Conservation (phyloP, 306 rosid genomes). For the Cyamopsis tetragonoloba region DNA sequence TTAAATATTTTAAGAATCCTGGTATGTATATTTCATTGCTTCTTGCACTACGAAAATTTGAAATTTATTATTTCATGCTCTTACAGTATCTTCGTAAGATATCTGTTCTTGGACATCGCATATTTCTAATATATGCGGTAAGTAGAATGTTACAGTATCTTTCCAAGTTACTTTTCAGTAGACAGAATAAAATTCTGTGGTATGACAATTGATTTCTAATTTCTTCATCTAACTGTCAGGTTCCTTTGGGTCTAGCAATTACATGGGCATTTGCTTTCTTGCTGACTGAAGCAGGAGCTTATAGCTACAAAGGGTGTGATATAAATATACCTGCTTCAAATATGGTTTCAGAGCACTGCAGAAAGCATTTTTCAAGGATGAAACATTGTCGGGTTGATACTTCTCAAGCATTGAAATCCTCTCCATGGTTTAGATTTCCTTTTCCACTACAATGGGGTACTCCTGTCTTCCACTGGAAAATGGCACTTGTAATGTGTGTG, state of each 20-base stretch:
- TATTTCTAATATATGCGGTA: constrained; percentile 91
- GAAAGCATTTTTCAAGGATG: constrained; percentile 89
- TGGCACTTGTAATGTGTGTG: constrained; percentile 93
- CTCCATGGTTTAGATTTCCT: constrained; percentile 99
- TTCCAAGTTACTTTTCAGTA: neutral
- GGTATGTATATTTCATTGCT: neutral
- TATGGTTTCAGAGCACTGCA: constrained; percentile 81
- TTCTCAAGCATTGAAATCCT: constrained; percentile 63
- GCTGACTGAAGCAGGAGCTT: constrained; percentile 78
- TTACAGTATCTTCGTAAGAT: constrained; percentile 91
- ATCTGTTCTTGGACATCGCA: constrained; percentile 91
- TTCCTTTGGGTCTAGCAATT: constrained; percentile 94
- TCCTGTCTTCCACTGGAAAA: constrained; percentile 96
- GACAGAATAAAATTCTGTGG: constrained; percentile 4
- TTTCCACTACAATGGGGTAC: constrained; percentile 99
- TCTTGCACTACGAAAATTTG: constrained; percentile 22
- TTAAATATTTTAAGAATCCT: neutral
- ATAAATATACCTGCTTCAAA: constrained; percentile 83
- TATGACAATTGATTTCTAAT: constrained; percentile 18
- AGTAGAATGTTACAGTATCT: constrained; percentile 28
- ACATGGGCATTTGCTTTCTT: constrained; percentile 94
- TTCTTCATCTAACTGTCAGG: constrained; percentile 51
- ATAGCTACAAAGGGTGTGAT: constrained; percentile 94
- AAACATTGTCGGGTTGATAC: constrained; percentile 94
- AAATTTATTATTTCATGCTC: constrained; percentile 17